phyloP scores from a whole-genome alignment of 192 early-diverging fungal genomes.

The Piromyces finnis region DNA sequence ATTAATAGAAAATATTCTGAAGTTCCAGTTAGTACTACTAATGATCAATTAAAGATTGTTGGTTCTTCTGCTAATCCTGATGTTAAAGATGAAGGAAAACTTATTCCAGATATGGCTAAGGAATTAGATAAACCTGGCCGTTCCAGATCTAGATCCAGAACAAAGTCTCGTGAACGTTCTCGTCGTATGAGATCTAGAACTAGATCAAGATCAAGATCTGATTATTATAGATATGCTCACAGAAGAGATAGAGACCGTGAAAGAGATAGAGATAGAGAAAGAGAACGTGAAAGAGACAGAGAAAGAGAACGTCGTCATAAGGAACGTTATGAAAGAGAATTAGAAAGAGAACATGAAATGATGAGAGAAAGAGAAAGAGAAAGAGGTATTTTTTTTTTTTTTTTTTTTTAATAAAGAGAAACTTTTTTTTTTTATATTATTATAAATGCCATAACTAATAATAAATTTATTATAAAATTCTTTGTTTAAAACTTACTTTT shows the following conservation, averaged over 20 bases:
- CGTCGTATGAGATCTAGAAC: slow-evolving; percentile 14
- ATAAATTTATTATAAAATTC: too few species aligned
- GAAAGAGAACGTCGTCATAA: slow-evolving; percentile 7
- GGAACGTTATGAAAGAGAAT: slow-evolving; percentile 13
- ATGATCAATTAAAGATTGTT: background rate
- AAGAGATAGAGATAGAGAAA: slow-evolving; percentile 1
- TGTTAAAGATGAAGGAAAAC: slow-evolving; percentile 2
- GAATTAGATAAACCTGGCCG: background rate
- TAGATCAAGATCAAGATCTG: slow-evolving; percentile 9
- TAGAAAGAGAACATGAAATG: slow-evolving; percentile 16
- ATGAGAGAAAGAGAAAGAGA: slow-evolving; percentile 11
- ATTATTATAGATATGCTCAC: slow-evolving; percentile 1
- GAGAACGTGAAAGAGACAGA: slow-evolving; percentile 3
- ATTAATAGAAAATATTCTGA: slow-evolving; percentile 16
- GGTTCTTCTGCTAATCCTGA: background rate
- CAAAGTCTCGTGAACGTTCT: slow-evolving; percentile 5
- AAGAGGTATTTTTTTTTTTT: slow-evolving; percentile 3
- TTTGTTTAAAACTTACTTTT: background rate
- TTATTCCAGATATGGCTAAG: background rate
- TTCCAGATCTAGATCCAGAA: slow-evolving; percentile 11
- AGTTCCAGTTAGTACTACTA: background rate
- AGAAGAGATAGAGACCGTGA: background rate
- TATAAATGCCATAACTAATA: background rate
- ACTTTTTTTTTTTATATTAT: background rate
- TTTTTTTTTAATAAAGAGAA: background rate